Conservation (phyloP, 768 basidiomycete genomes). For the Russula dissimulans region DNA sequence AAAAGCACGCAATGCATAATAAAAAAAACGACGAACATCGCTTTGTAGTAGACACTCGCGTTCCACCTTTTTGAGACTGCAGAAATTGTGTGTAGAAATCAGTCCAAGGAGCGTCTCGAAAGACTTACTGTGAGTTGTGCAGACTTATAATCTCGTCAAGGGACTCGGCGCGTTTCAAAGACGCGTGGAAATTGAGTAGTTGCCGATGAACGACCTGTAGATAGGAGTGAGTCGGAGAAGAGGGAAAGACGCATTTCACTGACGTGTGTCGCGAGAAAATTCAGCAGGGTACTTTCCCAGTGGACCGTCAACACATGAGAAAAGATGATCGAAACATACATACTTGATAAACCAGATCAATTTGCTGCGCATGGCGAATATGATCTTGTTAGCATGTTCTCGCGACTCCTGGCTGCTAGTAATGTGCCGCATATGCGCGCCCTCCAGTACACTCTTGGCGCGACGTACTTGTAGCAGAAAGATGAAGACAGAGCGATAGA, state of each 20-base stretch:
- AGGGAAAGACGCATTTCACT: conserved; percentile 16
- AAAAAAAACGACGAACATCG: conserved; percentile 35
- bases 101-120: background rate
- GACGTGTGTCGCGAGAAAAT: conserved; percentile 69
- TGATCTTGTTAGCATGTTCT: conserved; percentile 48
- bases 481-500: conserved; percentile 59
- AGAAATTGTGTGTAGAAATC: background rate
- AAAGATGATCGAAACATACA: conserved; percentile 24
- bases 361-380: conserved; percentile 69
- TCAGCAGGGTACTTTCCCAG: conserved; percentile 44
- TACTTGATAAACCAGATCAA: conserved; percentile 83
- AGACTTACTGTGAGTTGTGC: conserved; percentile 61
- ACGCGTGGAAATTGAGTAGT: conserved; percentile 49
- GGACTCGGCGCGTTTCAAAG: conserved; percentile 44
- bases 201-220: conserved; percentile 60
- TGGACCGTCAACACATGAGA: background rate
- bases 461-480: conserved; percentile 66
- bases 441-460: conserved; percentile 62
- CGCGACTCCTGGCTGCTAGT: conserved; percentile 23
- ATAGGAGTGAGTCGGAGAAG: background rate
- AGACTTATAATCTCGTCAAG: conserved; percentile 68
- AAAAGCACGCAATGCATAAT: background rate
- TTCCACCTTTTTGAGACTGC: conserved; percentile 52
- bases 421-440: conserved; percentile 55
- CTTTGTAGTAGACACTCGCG: conserved; percentile 54